Conservation (phyloP, 805 yeast genomes). For the Wickerhamomyces xylosicus region DNA sequence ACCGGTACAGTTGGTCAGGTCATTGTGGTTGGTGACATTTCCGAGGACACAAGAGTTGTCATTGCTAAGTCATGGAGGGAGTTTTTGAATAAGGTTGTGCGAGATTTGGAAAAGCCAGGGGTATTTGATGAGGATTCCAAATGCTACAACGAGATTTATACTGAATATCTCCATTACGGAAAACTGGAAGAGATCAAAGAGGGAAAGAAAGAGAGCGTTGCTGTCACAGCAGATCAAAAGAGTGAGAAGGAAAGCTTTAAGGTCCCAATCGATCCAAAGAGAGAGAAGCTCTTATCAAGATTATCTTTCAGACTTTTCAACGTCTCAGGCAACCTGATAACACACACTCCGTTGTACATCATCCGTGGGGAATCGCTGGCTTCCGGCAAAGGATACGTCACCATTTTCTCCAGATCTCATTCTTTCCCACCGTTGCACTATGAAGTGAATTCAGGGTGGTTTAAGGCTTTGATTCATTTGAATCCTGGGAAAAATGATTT, state of each 20-base stretch:
- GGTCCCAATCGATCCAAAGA: too few species aligned
- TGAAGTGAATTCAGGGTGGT: slow-evolving; percentile 60
- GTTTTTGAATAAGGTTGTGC: not conserved
- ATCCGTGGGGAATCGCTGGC: slow-evolving; percentile 35
- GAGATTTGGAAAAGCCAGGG: not conserved
- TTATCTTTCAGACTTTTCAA: slow-evolving; percentile 22
- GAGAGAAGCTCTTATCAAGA: too few species aligned
- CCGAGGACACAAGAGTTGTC: slow-evolving; percentile 5
- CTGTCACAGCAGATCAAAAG: too few species aligned
- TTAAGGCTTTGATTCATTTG: slow-evolving; percentile 67
- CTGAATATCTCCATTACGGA: too few species aligned
- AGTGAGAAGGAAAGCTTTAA: too few species aligned
- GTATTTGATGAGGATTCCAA: not conserved
- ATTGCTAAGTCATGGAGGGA: slow-evolving; percentile 3
- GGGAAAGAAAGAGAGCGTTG: too few species aligned
- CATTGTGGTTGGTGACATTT: slow-evolving; percentile 8
- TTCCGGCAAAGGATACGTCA: slow-evolving; percentile 24
- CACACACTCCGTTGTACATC: slow-evolving; percentile 38
- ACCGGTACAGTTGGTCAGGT: slow-evolving; percentile 11
- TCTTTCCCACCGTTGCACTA: slow-evolving; percentile 53
- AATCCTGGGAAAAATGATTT: slow-evolving; percentile 59
- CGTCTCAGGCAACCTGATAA: slow-evolving; percentile 21
- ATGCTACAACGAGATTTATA: too few species aligned
- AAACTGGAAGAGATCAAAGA: too few species aligned
- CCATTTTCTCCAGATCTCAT: slow-evolving; percentile 31